Evolutionary conservation across 192 early-diverging fungal genomes (phyloP).

Genomic region (Chytriomyces confervae): DNA sequence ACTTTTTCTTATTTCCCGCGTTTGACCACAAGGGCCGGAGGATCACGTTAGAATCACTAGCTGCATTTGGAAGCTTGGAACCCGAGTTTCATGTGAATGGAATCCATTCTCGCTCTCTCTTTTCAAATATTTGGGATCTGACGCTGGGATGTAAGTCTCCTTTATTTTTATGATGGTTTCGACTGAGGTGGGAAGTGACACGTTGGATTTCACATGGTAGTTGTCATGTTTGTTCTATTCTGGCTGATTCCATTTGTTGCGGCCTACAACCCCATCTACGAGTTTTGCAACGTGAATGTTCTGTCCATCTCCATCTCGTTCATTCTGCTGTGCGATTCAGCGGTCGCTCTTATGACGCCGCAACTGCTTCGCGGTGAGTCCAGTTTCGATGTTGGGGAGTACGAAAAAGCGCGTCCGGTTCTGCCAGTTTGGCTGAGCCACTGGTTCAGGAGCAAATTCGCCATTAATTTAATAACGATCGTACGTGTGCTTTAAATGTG

Average conservation of each 20-base stretch:
- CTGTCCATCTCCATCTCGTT: neutral
- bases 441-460: neutral
- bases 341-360: conserved; percentile 1
- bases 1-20: conserved; percentile 16
- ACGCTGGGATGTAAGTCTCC: neutral
- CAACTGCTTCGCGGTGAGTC: neutral
- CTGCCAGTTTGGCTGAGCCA: neutral
- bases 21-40: conserved; percentile 1
- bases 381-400: neutral
- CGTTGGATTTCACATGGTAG: neutral
- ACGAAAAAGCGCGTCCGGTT: conserved; percentile 7
- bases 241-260: conserved; percentile 15
- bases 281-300: neutral
- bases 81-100: conserved; percentile 6
- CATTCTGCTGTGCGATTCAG: neutral
- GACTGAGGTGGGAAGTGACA: neutral
- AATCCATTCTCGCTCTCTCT: conserved; percentile 7
- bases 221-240: neutral
- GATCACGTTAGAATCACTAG: neutral
- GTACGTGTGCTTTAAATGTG: conserved; percentile 20
- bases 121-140: conserved; percentile 7
- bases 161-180: neutral
- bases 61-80: neutral
- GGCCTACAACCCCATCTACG: neutral
- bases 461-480: conserved; percentile 15